These are phyloP conservation scores for Chamaecrista fasciculata DNA, from an alignment of 306 rosid species.

Conservation along the genomic window DNA sequence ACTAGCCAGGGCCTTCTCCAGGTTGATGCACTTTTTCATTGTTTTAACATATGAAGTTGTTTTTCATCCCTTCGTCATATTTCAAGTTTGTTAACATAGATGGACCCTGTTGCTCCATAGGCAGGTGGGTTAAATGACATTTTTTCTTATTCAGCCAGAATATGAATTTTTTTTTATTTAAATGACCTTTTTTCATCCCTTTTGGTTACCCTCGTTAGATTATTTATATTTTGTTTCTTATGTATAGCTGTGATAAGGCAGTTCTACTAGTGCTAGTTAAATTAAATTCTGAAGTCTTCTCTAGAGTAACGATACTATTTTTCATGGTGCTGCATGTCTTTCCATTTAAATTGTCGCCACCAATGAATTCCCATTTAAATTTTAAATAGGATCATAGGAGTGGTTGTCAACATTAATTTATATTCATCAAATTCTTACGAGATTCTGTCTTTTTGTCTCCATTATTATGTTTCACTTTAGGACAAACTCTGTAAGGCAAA, in stretches of 20 bases:
- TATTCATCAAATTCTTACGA: conserved; percentile 5
- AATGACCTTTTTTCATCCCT: too few species aligned
- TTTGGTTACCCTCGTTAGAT: conserved; percentile 1
- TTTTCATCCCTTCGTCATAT: conserved; percentile 8
- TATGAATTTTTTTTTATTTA: background rate
- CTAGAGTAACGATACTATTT: background rate
- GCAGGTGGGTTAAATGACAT: conserved; percentile 1
- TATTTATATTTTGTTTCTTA: background rate
- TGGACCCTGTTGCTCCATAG: conserved; percentile 10
- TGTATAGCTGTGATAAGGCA: background rate
- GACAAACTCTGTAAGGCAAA: conserved; percentile 93
- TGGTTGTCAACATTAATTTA: conserved; percentile 5
- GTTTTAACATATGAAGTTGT: conserved; percentile 5
- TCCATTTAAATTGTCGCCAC: conserved; percentile 14
- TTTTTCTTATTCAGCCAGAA: conserved; percentile 21
- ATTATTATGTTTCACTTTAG: conserved; percentile 42
- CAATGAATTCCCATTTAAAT: conserved; percentile 2
- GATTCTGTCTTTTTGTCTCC: conserved; percentile 22
- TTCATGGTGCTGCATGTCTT: conserved; percentile 12
- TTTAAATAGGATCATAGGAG: background rate
- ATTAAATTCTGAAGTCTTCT: background rate
- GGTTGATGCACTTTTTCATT: conserved; percentile 50
- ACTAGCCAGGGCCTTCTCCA: conserved; percentile 99
- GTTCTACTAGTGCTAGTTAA: background rate
- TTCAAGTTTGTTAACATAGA: too few species aligned